Base-by-base conservation (phyloP, 768 basidiomycete genomes). In the Cantharellus cinnabarinus region DNA sequence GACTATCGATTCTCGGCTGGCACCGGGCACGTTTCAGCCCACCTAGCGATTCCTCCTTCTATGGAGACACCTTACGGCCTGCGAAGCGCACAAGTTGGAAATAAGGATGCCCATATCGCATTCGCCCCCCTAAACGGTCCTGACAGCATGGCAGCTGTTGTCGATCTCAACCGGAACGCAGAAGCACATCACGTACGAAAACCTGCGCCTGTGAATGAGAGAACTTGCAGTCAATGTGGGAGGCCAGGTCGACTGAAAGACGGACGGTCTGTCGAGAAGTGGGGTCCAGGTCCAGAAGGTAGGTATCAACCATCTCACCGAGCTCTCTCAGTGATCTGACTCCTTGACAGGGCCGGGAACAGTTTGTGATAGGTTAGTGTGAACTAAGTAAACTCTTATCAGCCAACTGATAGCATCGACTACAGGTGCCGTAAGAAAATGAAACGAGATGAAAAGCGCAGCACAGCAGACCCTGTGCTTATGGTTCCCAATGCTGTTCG, bases 191-290 rank as follows among this genome's bases (percentile, higher is more conserved):
- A 48, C 44, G 44, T 10, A 29, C 10, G 44, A 29, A 48, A 29
- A 29, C 44, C 29, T 48, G 29, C 44, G 10, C 52, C 10, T 7
- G 7, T 54, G 14, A 37, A 7, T 10, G 52, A 87, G 66, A 73
- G 85, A 35, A 85, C 84, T 52, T 87, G 85, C 67, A 72, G 84
- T 3, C 83, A 84, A 64, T 88, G 85, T 64, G 83, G 83, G 0
- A 70, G 80, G 50, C 72, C 78, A 0, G 85, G 85, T 0, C 72
- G 85, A 0, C 87, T 87, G 71, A 87, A 87, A 71, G 85, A 88
- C 20, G 83, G 81, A 4, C 86, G 85, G 64, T 87, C 85, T 66
- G 85, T 88, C 56, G 85, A 88, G 66, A 88, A 88, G 68, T 88
- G 85, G 85, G 85, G 85, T 1, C 85, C 85, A 34, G 85, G 85